Conservation (phyloP, 2,329 filamentous ascomycete species). For the Monilinia polystroma region DNA sequence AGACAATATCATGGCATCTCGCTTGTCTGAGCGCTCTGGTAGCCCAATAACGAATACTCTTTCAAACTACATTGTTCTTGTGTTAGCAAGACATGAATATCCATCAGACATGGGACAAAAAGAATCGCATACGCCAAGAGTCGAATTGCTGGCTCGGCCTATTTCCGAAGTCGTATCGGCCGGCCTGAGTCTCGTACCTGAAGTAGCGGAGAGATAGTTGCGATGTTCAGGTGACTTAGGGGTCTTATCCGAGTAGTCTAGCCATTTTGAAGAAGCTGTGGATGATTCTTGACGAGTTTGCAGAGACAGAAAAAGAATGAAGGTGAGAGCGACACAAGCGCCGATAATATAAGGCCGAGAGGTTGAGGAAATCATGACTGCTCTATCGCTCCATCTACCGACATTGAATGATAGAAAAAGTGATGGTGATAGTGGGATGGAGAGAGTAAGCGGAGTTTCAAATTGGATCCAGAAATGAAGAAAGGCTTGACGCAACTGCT, state of each 20-base stretch:
- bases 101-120: neutral
- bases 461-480: neutral
- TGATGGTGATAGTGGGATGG: neutral
- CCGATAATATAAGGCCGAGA: neutral
- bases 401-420: neutral
- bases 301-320: neutral
- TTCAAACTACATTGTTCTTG: slow-evolving; percentile 39
- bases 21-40: slow-evolving; percentile 49
- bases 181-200: neutral
- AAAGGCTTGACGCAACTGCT: neutral
- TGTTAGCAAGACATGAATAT: neutral
- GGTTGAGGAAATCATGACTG: neutral
- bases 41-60: slow-evolving; percentile 49
- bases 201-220: slow-evolving; percentile 2
- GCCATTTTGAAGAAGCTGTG: slow-evolving; percentile 1
- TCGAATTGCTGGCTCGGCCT: slow-evolving; percentile 7
- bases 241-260: slow-evolving; percentile 17
- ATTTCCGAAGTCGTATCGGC: slow-evolving; percentile 11
- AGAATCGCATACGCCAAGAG: neutral
- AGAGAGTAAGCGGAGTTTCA: neutral
- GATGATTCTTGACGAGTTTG: neutral
- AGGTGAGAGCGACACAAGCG: neutral
- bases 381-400: neutral
- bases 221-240: neutral
- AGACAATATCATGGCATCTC: slow-evolving; percentile 48